A percentile compares a stretch with the other conserved stretches of the same genome.
These are phyloP conservation scores for Ochromonas danica DNA, from an alignment of 108 stramenopile genomes.

Conservation along the genomic window DNA sequence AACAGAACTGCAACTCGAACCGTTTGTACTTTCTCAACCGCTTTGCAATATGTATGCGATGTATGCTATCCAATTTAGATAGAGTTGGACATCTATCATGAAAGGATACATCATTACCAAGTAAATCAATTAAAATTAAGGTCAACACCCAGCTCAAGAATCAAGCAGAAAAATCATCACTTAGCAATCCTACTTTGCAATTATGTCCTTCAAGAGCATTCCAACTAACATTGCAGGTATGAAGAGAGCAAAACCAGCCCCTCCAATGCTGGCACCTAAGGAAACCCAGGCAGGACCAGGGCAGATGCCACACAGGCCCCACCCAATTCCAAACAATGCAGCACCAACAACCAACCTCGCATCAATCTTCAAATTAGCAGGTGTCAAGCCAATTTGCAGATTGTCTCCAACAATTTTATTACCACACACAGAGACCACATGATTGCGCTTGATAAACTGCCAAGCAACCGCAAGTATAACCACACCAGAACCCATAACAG, in stretches of 20 bases:
- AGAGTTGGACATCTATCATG: no score
- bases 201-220: no score
- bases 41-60: no score
- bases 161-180: no score
- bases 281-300: conserved; percentile 40
- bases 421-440: background rate
- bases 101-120: no score
- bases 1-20: no score
- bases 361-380: conserved; percentile 21
- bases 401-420: background rate
- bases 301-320: conserved; percentile 44
- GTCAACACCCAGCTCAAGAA: no score
- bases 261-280: conserved; percentile 16
- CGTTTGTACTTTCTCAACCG: no score
- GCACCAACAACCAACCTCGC: conserved; percentile 34
- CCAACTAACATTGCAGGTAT: conserved; percentile 32
- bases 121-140: no score
- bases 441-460: background rate
- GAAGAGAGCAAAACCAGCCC: conserved; percentile 24
- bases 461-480: background rate
- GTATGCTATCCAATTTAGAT: no score
- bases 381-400: background rate
- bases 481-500: conserved; percentile 67
- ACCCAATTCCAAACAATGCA: conserved; percentile 42
- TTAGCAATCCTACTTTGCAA: no score